phyloP scores from a whole-genome alignment of 768 basidiomycete species.

The Lactifluus volemus region DNA sequence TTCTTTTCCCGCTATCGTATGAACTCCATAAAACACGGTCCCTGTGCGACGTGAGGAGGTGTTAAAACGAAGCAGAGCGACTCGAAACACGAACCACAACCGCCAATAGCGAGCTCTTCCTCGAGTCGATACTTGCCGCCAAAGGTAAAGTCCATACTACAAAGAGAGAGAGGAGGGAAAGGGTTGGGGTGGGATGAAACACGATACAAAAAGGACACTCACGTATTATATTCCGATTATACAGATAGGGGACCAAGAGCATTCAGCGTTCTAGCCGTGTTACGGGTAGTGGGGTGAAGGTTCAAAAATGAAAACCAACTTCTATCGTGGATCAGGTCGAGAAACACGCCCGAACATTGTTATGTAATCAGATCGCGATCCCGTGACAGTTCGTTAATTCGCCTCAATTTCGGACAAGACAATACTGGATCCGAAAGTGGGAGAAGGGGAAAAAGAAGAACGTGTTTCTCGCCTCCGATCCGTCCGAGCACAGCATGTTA shows the following conservation, averaged over 20 bases:
- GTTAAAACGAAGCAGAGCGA: neutral
- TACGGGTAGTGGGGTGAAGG: neutral
- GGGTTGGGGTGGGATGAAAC: neutral
- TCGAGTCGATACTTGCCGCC: conserved; percentile 73
- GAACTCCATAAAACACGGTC: conserved; percentile 69
- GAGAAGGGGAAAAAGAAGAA: neutral
- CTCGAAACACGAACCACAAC: conserved; percentile 47
- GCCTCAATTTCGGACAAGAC: neutral
- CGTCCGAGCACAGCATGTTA: conserved; percentile 13
- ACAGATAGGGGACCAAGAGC: conserved; percentile 3
- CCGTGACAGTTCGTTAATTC: conserved; percentile 2
- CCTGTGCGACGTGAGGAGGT: conserved; percentile 31
- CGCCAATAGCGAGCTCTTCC: conserved; percentile 73
- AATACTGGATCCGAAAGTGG: no score
- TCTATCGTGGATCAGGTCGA: neutral
- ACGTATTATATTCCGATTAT: conserved; percentile 2
- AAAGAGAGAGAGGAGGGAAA: neutral
- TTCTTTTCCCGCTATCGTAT: conserved; percentile 74
- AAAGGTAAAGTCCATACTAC: conserved; percentile 37
- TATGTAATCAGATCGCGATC: conserved; percentile 16
- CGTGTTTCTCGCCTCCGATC: conserved; percentile 5
- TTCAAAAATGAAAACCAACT: neutral
- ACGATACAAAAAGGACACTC: neutral
- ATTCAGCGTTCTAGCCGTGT: neutral
- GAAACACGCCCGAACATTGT: conserved; percentile 7